Percentiles rank a stretch among this genome's conserved stretches.
phyloP scores from a whole-genome alignment of 768 basidiomycete species.

The Daedaleopsis nitida region DNA sequence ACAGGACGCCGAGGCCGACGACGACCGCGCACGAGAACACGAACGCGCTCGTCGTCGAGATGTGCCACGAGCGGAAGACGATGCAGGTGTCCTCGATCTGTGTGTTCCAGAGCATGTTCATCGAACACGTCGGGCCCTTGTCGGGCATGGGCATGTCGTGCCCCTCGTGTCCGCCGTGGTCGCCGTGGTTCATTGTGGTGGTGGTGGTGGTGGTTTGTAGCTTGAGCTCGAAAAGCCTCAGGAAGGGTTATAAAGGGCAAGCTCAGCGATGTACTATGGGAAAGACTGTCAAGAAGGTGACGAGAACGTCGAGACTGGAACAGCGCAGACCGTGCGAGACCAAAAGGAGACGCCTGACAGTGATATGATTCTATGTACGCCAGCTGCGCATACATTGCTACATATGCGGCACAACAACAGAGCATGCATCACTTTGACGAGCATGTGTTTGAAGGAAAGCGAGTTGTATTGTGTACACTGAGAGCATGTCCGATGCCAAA shows the following conservation, averaged over 20 bases:
- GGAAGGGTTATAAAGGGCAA: neutral
- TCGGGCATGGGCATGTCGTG: constrained; percentile 39
- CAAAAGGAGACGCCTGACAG: no score
- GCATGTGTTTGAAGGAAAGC: neutral
- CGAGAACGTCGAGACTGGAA: no score
- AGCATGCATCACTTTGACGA: neutral
- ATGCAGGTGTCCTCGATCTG: constrained; percentile 79
- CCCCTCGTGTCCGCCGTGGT: constrained; percentile 47
- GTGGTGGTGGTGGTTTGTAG: neutral
- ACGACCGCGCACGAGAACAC: constrained; percentile 66
- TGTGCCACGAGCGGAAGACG: constrained; percentile 81
- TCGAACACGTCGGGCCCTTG: constrained; percentile 55
- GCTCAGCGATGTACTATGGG: no score
- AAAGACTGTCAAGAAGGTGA: no score
- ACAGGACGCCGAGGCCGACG: constrained; percentile 68
- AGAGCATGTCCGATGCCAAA: constrained; percentile 15
- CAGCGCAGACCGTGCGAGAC: no score
- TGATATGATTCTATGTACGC: no score
- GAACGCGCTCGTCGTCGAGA: constrained; percentile 57
- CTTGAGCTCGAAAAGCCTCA: neutral
- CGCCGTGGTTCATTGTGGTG: constrained; percentile 34
- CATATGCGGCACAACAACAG: no score
- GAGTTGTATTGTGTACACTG: constrained; percentile 17
- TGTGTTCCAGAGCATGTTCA: constrained; percentile 90
- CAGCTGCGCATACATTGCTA: no score